These are phyloP conservation scores for Trichophyton simii DNA, from an alignment of 2,329 filamentous ascomycete genomes.

Conservation along the genomic window DNA sequence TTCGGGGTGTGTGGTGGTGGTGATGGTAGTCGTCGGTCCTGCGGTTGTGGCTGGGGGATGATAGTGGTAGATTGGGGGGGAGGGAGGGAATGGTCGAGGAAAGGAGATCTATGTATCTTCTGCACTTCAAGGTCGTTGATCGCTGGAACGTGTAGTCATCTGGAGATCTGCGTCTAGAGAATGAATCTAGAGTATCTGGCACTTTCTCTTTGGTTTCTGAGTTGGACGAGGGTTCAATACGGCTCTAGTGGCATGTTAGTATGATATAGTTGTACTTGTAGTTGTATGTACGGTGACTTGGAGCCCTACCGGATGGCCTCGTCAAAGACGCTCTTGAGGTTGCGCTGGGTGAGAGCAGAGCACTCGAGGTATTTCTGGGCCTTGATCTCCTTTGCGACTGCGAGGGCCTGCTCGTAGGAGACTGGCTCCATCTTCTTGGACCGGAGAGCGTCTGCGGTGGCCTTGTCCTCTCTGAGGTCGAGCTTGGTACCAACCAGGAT, in stretches of 20 bases:
- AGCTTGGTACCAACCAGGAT: constrained; percentile 96
- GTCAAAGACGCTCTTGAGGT: constrained; percentile 97
- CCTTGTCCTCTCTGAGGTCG: constrained; percentile 79
- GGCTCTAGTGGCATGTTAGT: constrained; percentile 22
- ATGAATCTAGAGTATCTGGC: constrained; percentile 7
- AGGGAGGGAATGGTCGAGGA: neutral
- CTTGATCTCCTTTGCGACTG: constrained; percentile 84
- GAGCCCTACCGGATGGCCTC: constrained; percentile 80
- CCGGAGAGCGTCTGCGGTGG: constrained; percentile 67
- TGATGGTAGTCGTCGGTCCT: neutral
- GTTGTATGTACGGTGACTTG: neutral
- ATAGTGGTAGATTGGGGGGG: neutral
- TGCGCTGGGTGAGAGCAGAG: constrained; percentile 89
- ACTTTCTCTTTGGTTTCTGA: constrained; percentile 34
- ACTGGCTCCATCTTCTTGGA: constrained; percentile 96
- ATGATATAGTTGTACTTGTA: neutral
- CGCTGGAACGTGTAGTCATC: neutral
- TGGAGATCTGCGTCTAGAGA: too few relatives aligned
- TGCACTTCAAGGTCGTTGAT: neutral
- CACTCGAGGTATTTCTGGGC: constrained; percentile 97
- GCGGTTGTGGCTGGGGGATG: too few relatives aligned
- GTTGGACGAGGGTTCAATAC: constrained; percentile 38
- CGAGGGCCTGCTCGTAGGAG: constrained; percentile 79
- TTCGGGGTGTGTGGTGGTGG: neutral
- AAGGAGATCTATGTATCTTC: constrained; percentile 2